Conservation (phyloP, 495 filamentous ascomycete species). For the Penicillium waksmanii region DNA sequence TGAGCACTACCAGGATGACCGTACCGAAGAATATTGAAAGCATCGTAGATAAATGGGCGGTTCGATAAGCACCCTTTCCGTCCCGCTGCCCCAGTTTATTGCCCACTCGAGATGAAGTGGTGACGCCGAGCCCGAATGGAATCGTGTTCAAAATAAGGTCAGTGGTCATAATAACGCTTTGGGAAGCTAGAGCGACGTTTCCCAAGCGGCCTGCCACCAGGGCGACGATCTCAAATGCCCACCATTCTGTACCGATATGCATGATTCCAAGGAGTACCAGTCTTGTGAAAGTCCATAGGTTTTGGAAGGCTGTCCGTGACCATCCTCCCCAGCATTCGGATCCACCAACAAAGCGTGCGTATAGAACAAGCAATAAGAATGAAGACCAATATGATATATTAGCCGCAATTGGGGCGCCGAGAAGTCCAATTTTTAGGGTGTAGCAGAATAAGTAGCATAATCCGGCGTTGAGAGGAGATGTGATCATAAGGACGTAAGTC, state of each 20-base stretch:
- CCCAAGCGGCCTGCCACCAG: constrained; percentile 83
- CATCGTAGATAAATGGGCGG: constrained; percentile 78
- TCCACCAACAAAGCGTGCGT: constrained; percentile 72
- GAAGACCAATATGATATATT: constrained; percentile 87
- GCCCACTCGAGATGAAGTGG: constrained; percentile 77
- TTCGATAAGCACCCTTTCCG: constrained; percentile 67
- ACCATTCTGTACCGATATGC: constrained; percentile 96
- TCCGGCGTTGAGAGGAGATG: constrained; percentile 74
- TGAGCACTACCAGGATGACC: constrained; percentile 70
- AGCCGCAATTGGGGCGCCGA: constrained; percentile 83
- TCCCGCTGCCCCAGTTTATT: constrained; percentile 78
- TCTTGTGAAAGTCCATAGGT: constrained; percentile 73
- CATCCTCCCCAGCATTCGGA: constrained; percentile 86
- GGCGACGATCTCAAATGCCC: constrained; percentile 96
- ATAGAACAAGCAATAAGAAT: constrained; percentile 76
- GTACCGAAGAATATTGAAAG: constrained; percentile 72
- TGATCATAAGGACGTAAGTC: constrained; percentile 84
- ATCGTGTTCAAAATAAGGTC: constrained; percentile 94
- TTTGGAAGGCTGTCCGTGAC: constrained; percentile 62
- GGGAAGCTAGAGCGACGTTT: constrained; percentile 80
- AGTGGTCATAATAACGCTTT: constrained; percentile 93
- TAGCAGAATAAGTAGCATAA: constrained; percentile 85
- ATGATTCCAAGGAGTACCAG: constrained; percentile 78
- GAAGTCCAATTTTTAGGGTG: constrained; percentile 66
- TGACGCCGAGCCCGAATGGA: constrained; percentile 88